Evolutionary conservation across 2,329 filamentous ascomycete species (phyloP).

Genomic region (Pestalotiopsis sp.): DNA sequence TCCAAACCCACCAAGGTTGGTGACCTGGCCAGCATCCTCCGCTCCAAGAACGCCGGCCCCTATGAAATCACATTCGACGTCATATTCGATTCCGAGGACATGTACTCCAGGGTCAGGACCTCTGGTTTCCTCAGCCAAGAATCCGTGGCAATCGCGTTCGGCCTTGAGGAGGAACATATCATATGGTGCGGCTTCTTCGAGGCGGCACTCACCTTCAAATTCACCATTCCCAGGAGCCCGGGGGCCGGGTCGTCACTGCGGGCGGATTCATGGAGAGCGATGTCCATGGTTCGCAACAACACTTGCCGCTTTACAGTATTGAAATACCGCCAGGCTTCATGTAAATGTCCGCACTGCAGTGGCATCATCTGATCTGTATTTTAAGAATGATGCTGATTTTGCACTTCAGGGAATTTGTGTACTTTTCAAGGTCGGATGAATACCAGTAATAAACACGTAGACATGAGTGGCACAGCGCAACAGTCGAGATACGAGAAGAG

Average conservation of each 20-base stretch:
- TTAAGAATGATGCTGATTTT: too few relatives aligned
- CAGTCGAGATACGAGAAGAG: too few relatives aligned
- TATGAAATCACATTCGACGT: constrained; percentile 46
- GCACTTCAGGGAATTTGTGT: too few relatives aligned
- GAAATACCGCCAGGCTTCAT: constrained; percentile 15
- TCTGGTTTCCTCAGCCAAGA: constrained; percentile 36
- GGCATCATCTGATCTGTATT: too few relatives aligned
- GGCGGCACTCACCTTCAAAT: constrained; percentile 49
- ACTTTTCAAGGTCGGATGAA: too few relatives aligned
- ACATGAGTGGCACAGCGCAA: too few relatives aligned
- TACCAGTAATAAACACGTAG: too few relatives aligned
- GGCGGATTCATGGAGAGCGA: constrained; percentile 35
- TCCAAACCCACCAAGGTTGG: constrained; percentile 18
- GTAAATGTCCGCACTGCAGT: too few relatives aligned
- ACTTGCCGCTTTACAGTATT: constrained; percentile 26
- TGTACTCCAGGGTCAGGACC: constrained; percentile 38
- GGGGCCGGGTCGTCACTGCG: constrained; percentile 19
- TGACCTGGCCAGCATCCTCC: constrained; percentile 43
- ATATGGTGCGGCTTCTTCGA: constrained; percentile 45
- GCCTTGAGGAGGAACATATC: constrained; percentile 28
- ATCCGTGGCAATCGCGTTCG: constrained; percentile 35
- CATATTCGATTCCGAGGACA: constrained; percentile 41
- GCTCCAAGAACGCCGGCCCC: constrained; percentile 46
- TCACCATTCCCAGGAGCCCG: constrained; percentile 36
- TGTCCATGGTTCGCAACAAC: constrained; percentile 31